Percentiles rank a stretch among this genome's conserved stretches.
Evolutionary conservation across 208 protist species (phyloP).

Genomic region (Trypanosoma theileri): DNA sequence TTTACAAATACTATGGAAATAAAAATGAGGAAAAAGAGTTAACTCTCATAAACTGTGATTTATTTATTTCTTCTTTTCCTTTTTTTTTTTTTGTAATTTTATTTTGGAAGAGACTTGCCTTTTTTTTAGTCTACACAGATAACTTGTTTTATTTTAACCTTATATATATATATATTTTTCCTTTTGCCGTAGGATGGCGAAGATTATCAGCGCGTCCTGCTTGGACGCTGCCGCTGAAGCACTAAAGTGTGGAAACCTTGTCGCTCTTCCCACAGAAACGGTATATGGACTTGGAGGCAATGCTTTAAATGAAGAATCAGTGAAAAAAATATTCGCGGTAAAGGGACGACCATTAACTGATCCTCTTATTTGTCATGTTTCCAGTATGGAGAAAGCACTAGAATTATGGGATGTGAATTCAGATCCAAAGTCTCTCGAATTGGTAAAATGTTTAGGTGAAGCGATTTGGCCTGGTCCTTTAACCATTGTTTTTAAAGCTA

Average conservation of each 20-base stretch:
- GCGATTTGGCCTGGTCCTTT: slow-evolving; percentile 93
- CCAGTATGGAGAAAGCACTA: slow-evolving; percentile 53
- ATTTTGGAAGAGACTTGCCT: background rate
- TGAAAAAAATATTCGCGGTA: slow-evolving; percentile 92
- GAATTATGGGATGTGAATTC: slow-evolving; percentile 61
- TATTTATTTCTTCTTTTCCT: too few species aligned
- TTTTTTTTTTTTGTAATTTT: background rate
- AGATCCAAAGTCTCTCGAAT: slow-evolving; percentile 39
- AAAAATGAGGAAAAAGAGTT: too few species aligned
- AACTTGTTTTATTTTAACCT: too few species aligned
- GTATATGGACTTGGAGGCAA: slow-evolving; percentile 98
- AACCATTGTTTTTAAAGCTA: slow-evolving; percentile 85
- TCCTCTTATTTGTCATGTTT: slow-evolving; percentile 96
- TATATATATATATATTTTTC: slow-evolving; percentile 1
- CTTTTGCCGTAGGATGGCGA: slow-evolving; percentile 29
- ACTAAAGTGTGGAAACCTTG: slow-evolving; percentile 66
- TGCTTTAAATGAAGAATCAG: slow-evolving; percentile 83
- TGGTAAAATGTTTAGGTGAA: slow-evolving; percentile 62
- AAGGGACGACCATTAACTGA: slow-evolving; percentile 96
- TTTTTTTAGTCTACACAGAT: slow-evolving; percentile 15
- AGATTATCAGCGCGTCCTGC: slow-evolving; percentile 56
- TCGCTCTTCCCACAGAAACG: slow-evolving; percentile 98
- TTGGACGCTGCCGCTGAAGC: slow-evolving; percentile 53
- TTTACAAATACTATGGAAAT: too few species aligned
- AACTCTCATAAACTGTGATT: too few species aligned